Base-by-base conservation (phyloP, 495 filamentous ascomycete species). In the Daldinia grandis region DNA sequence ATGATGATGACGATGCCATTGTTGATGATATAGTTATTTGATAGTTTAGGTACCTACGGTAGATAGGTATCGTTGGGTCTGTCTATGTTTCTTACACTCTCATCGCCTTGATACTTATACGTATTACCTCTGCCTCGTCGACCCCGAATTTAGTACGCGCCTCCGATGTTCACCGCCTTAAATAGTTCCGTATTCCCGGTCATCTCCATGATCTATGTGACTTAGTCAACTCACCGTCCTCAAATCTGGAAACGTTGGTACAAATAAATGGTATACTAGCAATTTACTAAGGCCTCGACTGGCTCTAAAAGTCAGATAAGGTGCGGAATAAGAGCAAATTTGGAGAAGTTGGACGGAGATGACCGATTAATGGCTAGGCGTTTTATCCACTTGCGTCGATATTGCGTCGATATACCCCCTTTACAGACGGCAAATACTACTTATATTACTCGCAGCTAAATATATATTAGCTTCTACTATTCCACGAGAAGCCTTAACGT, bases 1-100 rank as follows among this genome's bases (percentile, higher is more conserved):
- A 38, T 28, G 62, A 28, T 31, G 62, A 4, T 6, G 47, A 33
- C 10, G 57, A 38, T 33, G 64, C 62, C 68, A 71, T 71, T 28
- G 35, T 38, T 66, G 44, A 66, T 66, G 28, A 21, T 55, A 33
- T n/a, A 56, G 49, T 47, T 50, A n/a, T 51, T 24, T 47, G 49
- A 15, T 55, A 56, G 64, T 62, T n/a, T n/a, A n/a, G n/a, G n/a
- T n/a, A n/a, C n/a, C n/a, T n/a, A n/a, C n/a, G n/a, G n/a, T n/a
- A n/a, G n/a, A n/a, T n/a, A n/a, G n/a, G n/a, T 58, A 21, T 37
- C 15, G 14, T 28, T 27, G 62, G 57, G 17, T 27, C 7, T 25
- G 25, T 25, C 28, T 47, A 4, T 37, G n/a, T 35, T 64, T 64
- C 62, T 38, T 55, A 27, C 24, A 27, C 15, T 64, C 28, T 33